Base-by-base conservation (phyloP, 495 filamentous ascomycete genomes). In the Penicillium alfredii region DNA sequence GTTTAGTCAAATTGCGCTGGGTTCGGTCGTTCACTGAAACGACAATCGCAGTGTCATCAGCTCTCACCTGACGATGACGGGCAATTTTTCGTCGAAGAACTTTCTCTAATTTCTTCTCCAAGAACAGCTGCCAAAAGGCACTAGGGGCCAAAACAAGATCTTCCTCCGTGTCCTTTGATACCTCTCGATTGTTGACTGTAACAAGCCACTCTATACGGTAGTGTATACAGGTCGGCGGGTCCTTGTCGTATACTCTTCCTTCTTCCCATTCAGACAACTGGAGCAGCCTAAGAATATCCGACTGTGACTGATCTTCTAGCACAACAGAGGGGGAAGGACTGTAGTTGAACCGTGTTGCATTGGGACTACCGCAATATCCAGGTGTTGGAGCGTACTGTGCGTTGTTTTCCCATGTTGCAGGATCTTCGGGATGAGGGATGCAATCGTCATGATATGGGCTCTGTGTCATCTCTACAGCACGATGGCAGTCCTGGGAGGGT, bases 171-270 rank as follows among this genome's bases (percentile, higher is more conserved):
- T 60, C 51, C 36, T 44, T 45, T 15, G 35, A 27, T 6, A 61
- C 39, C 16, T 25, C 30, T 40, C 47, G 43, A 9, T 58, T 58
- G 16, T 60, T 58, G 12, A 65, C 15, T 20, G 35, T 41, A 8
- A 63, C 41, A 38, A 51, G 51, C 56, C 49, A 64, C 38, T 61
- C 56, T 33, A 64, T 64, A 11, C 41, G 45, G 33, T 63, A 66
- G 40, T 62, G 49, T 29, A 64, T 52, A 46, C 32, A 61, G 36
- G 16, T 56, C 24, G 51, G 58, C 30, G 41, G 43, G 21, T 56
- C 30, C 40, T 64, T 44, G 30, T 63, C 33, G 33, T 64, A 61
- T 3, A 19, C 28, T 21, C 28, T 50, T 39, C 42, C 49, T 24
- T 53, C 44, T 24, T 50, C 39, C 53, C 36, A 50, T 12, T 45